Base-by-base conservation (phyloP, 805 yeast genomes). In the Priceomyces castillae region DNA sequence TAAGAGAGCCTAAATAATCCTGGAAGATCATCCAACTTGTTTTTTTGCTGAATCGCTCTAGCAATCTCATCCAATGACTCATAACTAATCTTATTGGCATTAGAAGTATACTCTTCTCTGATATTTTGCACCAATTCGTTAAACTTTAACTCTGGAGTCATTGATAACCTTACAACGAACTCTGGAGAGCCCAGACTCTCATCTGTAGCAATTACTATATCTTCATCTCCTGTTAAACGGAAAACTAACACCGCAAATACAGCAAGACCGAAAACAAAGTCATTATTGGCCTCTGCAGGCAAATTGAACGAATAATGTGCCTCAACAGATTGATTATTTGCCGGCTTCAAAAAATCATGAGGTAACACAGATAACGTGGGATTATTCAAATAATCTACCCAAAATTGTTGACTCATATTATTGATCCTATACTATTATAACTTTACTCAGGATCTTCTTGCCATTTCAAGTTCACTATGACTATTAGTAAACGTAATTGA, bases 211-310 rank as follows among this genome's bases (percentile, higher is more conserved):
- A 92, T 68, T n/a, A 85, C 82, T 40, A 94, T 82, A 56, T 92
- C 97, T 51, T 92, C 97, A 61, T 92, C 98, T 18, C 97, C 98
- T 2, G 97, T 85, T 37, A 88, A 70, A 58, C 98, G 75, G 64
- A 78, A 84, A 30, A 88, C 74, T 44, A 92, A 73, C 1, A 84
- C 80, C 18, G 84, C 79, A 66, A 82, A 86, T 1, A 78, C 78
- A 14, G 96, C 70, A 48, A 88, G 70, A 0, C 82, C 81, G 12
- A 77, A 63, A 7, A 70, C 57, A 60, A 84, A 86, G 36, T 53
- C 57, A n/a, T 34, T 34, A 15, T 30, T 15, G 12, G 10, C 41
- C 3, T 37, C 39, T 2, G 38, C 16, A 16, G 46, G 41, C 2
- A 50, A 40, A 26, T 46, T 36, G 33, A 57, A 52, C 22, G 55